Conservation (phyloP, 2,329 filamentous ascomycete genomes). For the Fusarium musae region DNA sequence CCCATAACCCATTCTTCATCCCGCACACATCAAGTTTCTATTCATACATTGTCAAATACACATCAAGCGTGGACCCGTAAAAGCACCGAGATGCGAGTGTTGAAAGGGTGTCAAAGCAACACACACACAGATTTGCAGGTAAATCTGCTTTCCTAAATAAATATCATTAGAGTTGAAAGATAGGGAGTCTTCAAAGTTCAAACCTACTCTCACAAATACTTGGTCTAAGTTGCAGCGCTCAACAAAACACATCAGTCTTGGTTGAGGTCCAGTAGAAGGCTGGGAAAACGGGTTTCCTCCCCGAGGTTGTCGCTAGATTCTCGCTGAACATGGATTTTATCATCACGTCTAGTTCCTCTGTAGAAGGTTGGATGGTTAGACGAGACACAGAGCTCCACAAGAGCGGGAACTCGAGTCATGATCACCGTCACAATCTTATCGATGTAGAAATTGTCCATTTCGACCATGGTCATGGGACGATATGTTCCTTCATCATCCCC, state of each 20-base stretch:
- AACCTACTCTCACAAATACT: too few relatives aligned
- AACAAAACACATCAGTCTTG: background rate
- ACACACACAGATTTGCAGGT: accelerated
- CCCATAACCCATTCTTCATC: accelerated
- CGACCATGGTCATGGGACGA: background rate
- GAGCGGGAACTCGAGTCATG: background rate
- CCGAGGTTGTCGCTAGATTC: background rate
- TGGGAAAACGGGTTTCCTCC: background rate
- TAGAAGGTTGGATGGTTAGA: background rate
- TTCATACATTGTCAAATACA: background rate
- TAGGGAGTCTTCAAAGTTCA: background rate
- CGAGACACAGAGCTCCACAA: background rate
- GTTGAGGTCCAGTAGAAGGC: background rate
- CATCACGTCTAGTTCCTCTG: background rate
- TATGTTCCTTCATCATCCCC: background rate
- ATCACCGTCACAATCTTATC: background rate
- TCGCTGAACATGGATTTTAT: background rate
- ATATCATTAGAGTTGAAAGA: background rate
- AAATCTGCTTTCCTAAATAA: background rate
- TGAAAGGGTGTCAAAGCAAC: background rate
- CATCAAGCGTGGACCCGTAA: background rate
- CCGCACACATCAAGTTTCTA: background rate
- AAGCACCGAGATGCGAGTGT: accelerated
- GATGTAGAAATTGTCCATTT: background rate
- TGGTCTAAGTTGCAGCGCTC: too few relatives aligned